Evolutionary conservation across 108 stramenopile genomes (phyloP).

Genomic region (Nannochloropsis gaditana): DNA sequence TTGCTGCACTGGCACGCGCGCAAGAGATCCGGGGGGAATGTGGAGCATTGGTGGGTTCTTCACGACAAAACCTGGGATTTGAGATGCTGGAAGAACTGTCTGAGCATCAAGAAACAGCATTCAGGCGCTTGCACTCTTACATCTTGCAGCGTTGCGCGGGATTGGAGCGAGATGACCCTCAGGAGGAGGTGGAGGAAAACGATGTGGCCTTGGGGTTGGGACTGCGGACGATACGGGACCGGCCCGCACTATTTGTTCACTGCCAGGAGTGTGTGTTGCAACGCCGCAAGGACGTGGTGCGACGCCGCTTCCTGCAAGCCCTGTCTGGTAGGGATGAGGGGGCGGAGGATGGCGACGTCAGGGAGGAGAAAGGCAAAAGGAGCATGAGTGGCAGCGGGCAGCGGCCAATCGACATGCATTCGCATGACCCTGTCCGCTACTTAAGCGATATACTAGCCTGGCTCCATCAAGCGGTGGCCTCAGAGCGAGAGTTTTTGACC

Average conservation of each 20-base stretch:
- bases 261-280: conserved; percentile 8
- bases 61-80: conserved; percentile 44
- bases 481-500: conserved; percentile 39
- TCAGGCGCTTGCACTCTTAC: conserved; percentile 48
- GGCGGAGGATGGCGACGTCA: not conserved
- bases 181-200: not conserved
- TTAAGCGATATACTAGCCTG: conserved; percentile 48
- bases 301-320: conserved; percentile 1
- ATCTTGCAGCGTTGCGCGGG: conserved; percentile 46
- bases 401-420: conserved; percentile 40
- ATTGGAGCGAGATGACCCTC: conserved; percentile 25
- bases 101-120: conserved; percentile 46
- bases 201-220: conserved; percentile 9
- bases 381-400: not conserved
- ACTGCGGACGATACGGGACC: not conserved
- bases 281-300: not conserved
- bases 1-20: conserved; percentile 41
- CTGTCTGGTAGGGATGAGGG: not conserved
- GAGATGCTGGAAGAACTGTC: conserved; percentile 52
- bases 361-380: not conserved
- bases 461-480: conserved; percentile 46
- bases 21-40: conserved; percentile 25
- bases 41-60: conserved; percentile 34
- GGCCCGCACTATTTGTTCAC: not conserved
- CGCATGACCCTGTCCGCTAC: conserved; percentile 41